phyloP scores from a whole-genome alignment of 208 protist species.

The Leishmania arabica region DNA sequence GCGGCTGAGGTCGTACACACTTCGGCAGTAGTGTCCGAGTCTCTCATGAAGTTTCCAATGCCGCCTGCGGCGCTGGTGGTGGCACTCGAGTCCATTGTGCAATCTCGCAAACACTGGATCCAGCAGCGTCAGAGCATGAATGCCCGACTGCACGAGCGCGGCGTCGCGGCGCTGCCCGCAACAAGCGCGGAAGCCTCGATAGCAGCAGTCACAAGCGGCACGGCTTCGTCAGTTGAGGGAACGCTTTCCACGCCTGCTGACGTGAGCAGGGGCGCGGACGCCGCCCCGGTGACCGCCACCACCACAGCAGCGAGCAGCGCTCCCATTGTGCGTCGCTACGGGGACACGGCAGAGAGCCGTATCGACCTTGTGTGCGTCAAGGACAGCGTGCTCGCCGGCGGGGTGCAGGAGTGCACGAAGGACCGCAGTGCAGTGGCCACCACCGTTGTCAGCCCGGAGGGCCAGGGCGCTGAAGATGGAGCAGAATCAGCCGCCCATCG shows the following conservation, averaged over 20 bases:
- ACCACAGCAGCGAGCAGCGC: neutral
- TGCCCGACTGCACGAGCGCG: constrained; percentile 15
- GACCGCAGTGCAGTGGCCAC: constrained; percentile 50
- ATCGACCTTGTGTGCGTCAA: constrained; percentile 69
- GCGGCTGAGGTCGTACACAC: constrained; percentile 60
- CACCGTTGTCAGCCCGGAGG: constrained; percentile 5
- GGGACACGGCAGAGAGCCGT: constrained; percentile 44
- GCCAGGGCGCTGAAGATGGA: neutral
- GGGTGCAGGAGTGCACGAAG: constrained; percentile 45
- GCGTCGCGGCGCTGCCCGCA: neutral
- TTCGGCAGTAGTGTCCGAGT: constrained; percentile 51
- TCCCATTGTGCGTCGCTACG: constrained; percentile 44
- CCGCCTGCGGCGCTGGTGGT: constrained; percentile 57
- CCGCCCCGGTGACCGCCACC: neutral
- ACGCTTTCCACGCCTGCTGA: constrained; percentile 4
- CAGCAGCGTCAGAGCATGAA: constrained; percentile 30
- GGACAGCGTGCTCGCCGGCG: constrained; percentile 38
- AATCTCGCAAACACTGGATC: constrained; percentile 46
- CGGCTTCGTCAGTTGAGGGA: neutral
- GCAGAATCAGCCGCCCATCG: neutral
- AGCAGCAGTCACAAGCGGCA: neutral
- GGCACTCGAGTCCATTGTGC: constrained; percentile 62
- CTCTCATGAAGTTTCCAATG: constrained; percentile 54
- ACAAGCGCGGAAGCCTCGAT: neutral
- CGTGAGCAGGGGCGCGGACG: neutral